Base-by-base conservation (phyloP, 1,139 yeast genomes). In the Schwanniomyces etchellsii region DNA sequence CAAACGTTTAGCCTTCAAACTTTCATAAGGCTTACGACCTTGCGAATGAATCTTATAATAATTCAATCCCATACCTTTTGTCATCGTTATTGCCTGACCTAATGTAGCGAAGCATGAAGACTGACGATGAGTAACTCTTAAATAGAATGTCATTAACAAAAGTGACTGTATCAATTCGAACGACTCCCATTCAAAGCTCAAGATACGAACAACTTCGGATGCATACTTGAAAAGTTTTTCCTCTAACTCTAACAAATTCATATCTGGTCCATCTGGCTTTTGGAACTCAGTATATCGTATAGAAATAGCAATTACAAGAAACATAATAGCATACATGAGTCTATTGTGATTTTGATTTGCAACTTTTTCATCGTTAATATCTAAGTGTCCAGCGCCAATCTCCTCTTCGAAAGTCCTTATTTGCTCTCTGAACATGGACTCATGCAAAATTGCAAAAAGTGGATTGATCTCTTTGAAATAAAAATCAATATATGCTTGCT, bases 101-200 rank as follows among this genome's bases (percentile, higher is more conserved):
- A 78, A 45, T 0, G 81, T 74, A 40, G 59, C 60, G 57, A 66
- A 71, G 20, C 72, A 57, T 1, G 81, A 66, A 5, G 75, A 68
- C 48, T 78, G 85, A 31, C 83, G 59, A 42, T 77, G 78, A 22
- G 74, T 55, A 2, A 72, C 54, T 26, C 86, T 55, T 24, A 78
- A 51, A 43, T 77, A 79, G 14, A 77, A 43, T 0, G 77, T 52
- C 18, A 74, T 63, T 18, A 79, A 50, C 10, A 77, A 50, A 81
- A 83, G 76, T 24, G 76, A 65, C 46, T 79, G 86, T 23, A 77
- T 67, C 39, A 79, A 60, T 46, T 79, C 86, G 37, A 74, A 67
- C 14, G 79, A 68, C 45, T 77, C 82, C 83, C 84, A 79, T 47
- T 78, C 82, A 48, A 77, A 77, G 28, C 77, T 61, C 28, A 78